These are phyloP conservation scores for Aspergillus calidoustus DNA, from an alignment of 2,329 filamentous ascomycete genomes.

Conservation along the genomic window DNA sequence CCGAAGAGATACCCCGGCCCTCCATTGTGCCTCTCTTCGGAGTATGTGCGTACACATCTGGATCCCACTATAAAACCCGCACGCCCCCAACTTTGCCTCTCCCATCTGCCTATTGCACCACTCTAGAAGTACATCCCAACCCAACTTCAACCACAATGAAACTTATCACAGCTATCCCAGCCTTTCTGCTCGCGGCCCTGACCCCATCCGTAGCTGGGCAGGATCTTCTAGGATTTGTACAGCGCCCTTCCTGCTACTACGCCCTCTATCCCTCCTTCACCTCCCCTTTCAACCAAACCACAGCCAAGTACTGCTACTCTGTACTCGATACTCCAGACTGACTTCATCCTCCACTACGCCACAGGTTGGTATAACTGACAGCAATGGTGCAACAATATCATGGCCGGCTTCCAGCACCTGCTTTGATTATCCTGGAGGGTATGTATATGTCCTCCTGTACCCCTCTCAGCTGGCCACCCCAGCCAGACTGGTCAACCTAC, in stretches of 20 bases:
- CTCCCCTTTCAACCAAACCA: neutral
- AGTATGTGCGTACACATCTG: neutral
- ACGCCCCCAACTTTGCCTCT: neutral
- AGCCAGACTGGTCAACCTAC: neutral
- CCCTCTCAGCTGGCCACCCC: too few relatives aligned
- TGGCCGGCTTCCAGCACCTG: neutral
- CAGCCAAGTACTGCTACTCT: neutral
- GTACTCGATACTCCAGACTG: neutral
- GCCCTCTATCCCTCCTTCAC: too few relatives aligned
- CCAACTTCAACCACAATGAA: neutral
- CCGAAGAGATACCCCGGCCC: neutral
- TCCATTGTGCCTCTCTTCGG: neutral
- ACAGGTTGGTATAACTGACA: neutral
- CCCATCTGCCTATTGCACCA: too few relatives aligned
- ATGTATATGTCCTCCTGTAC: neutral
- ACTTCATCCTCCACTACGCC: neutral
- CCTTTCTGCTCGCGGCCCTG: neutral
- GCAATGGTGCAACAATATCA: neutral
- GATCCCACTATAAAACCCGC: neutral
- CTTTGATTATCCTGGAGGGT: neutral
- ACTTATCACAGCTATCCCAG: neutral
- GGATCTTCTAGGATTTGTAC: neutral
- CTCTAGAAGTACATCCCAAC: too few relatives aligned
- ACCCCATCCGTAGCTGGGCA: neutral
- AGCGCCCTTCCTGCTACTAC: too few relatives aligned